A percentile compares a stretch with the other conserved stretches of the same genome.
Conservation (phyloP, 805 yeast species). For the Nakazawaea ishiwadae region DNA sequence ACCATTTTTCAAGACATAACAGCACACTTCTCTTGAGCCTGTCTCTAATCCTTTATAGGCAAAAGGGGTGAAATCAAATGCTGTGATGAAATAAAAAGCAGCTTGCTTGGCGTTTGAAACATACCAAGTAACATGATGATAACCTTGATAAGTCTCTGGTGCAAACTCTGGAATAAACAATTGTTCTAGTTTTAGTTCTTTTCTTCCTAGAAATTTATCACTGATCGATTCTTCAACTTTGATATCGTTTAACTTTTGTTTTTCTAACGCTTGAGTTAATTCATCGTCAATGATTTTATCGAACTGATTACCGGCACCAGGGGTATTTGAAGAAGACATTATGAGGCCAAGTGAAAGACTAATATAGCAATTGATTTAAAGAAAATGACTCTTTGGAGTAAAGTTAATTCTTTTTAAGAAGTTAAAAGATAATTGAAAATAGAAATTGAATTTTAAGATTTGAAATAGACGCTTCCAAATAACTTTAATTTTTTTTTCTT, state of each 20-base stretch:
- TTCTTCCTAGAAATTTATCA: background rate
- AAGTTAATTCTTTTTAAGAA: too few species aligned
- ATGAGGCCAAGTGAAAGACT: too few species aligned
- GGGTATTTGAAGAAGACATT: too few species aligned
- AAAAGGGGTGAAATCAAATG: conserved; percentile 59
- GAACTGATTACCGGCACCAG: too few species aligned
- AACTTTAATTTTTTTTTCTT: too few species aligned
- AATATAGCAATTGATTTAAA: too few species aligned
- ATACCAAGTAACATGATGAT: conserved; percentile 65
- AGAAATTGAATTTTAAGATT: too few species aligned
- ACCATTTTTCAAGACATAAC: conserved; percentile 61
- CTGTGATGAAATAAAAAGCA: conserved; percentile 47
- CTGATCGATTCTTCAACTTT: background rate
- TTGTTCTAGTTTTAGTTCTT: background rate
- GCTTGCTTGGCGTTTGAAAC: conserved; percentile 69
- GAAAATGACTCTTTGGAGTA: too few species aligned
- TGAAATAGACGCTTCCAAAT: too few species aligned
- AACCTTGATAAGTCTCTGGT: conserved; percentile 27
- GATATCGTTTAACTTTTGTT: background rate
- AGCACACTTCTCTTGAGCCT: conserved; percentile 47
- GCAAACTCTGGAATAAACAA: conserved; percentile 16
- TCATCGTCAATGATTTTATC: too few species aligned
- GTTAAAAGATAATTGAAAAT: too few species aligned
- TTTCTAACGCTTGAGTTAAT: too few species aligned
- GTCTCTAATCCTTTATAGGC: conserved; percentile 70